A percentile compares a stretch with the other conserved stretches of the same genome.
These are phyloP conservation scores for Cryoendolithus antarcticus DNA, from an alignment of 2,329 filamentous ascomycete genomes.

Conservation along the genomic window DNA sequence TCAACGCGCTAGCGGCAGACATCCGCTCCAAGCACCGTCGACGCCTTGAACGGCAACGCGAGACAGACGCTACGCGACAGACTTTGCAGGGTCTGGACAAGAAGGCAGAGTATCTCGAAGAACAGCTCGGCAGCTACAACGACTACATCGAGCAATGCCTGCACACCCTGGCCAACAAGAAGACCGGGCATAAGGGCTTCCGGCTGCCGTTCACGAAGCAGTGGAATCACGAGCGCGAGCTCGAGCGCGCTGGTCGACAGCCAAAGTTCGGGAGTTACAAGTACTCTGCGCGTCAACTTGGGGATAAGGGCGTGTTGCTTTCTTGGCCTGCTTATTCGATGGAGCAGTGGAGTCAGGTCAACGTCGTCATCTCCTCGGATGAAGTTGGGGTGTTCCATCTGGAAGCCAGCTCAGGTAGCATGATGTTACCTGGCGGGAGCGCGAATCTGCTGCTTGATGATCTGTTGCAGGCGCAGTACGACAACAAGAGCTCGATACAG, in stretches of 20 bases:
- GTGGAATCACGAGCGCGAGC: slow-evolving; percentile 95
- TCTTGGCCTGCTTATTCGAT: slow-evolving; percentile 76
- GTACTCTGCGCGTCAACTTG: slow-evolving; percentile 79
- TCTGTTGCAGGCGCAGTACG: slow-evolving; percentile 89
- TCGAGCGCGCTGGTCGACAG: slow-evolving; percentile 80
- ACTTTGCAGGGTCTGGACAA: slow-evolving; percentile 66
- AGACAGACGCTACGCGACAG: slow-evolving; percentile 70
- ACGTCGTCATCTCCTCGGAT: slow-evolving; percentile 88
- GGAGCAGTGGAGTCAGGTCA: slow-evolving; percentile 80
- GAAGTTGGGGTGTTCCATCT: slow-evolving; percentile 88
- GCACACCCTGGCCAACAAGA: slow-evolving; percentile 92
- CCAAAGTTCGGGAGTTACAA: slow-evolving; percentile 98
- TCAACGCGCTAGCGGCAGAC: slow-evolving; percentile 92
- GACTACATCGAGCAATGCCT: slow-evolving; percentile 99
- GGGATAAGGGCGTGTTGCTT: slow-evolving; percentile 88
- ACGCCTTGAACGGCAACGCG: slow-evolving; percentile 78
- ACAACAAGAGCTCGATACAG: slow-evolving; percentile 91
- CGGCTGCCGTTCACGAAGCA: slow-evolving; percentile 95
- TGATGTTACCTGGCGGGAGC: slow-evolving; percentile 90
- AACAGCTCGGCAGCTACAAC: slow-evolving; percentile 94
- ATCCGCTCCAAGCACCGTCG: slow-evolving; percentile 95
- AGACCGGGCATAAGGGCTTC: slow-evolving; percentile 59
- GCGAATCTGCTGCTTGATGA: slow-evolving; percentile 85
- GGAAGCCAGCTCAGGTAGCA: slow-evolving; percentile 79
- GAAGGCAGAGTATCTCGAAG: slow-evolving; percentile 84